Conservation (phyloP, 352 stramenopile species). For the Phytopythium vexans region DNA sequence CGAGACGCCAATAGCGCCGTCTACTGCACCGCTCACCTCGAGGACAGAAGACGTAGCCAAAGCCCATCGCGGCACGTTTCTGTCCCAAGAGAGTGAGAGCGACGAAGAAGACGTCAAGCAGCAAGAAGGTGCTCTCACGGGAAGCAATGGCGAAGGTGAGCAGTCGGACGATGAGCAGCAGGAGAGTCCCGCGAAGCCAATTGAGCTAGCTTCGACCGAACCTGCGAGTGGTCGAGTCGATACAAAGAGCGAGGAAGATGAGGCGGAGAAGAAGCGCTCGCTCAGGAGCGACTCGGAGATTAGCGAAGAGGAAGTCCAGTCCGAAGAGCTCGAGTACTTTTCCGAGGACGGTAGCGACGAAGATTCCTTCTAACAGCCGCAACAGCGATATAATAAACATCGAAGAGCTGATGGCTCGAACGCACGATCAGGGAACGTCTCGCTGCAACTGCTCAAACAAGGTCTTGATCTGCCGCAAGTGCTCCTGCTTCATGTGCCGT, state of each 20-base stretch:
- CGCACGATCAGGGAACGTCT: conserved; percentile 27
- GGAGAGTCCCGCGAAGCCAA: conserved; percentile 4
- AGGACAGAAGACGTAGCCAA: conserved; percentile 8
- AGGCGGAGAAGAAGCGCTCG: conserved; percentile 37
- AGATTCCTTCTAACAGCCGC: conserved; percentile 61
- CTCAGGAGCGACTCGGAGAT: conserved; percentile 47
- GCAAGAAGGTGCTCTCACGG: background rate
- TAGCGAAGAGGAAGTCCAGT: conserved; percentile 66
- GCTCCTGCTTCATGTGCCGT: conserved; percentile 64
- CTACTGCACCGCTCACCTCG: background rate
- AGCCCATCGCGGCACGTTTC: conserved; percentile 13
- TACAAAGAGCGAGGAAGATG: conserved; percentile 15
- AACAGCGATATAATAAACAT: conserved; percentile 9
- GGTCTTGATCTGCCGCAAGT: conserved; percentile 69
- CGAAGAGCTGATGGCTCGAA: background rate
- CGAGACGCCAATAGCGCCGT: no score
- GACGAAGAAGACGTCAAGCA: conserved; percentile 8
- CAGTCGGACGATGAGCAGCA: conserved; percentile 4
- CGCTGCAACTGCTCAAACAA: conserved; percentile 74
- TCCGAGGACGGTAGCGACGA: conserved; percentile 78
- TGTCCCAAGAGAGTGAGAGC: conserved; percentile 14
- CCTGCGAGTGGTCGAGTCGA: conserved; percentile 4
- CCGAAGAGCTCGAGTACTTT: conserved; percentile 82
- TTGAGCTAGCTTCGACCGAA: background rate
- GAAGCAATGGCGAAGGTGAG: background rate